Conservation (phyloP, 1,139 yeast genomes). For the Pichia sp. region DNA sequence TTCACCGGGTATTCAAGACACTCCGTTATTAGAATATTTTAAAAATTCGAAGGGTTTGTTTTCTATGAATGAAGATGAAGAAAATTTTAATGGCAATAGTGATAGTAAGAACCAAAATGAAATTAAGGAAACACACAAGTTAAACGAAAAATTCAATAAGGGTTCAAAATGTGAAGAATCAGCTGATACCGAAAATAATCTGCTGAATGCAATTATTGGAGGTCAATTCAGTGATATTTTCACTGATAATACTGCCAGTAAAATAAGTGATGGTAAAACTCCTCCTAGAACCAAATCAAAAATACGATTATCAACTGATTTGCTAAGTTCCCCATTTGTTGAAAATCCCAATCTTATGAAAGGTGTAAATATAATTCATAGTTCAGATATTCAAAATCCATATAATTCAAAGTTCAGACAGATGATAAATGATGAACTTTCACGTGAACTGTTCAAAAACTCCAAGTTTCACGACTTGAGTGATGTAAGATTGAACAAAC, state of each 20-base stretch:
- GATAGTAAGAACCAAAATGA: not conserved
- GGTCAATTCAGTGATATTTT: constrained; percentile 43
- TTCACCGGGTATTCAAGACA: constrained; percentile 7
- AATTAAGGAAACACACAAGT: not conserved
- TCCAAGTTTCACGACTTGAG: constrained; percentile 5
- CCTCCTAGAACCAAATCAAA: not conserved
- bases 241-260: constrained; percentile 40
- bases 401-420: constrained; percentile 28
- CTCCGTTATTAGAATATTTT: constrained; percentile 14
- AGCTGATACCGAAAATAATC: constrained; percentile 3
- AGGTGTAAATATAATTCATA: not conserved
- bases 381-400: constrained; percentile 28
- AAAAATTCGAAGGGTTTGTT: constrained; percentile 9
- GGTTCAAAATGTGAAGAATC: not conserved
- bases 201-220: constrained; percentile 27
- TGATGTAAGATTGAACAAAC: constrained; percentile 12
- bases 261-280: constrained; percentile 9
- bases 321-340: constrained; percentile 43
- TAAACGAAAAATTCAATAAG: not conserved
- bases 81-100: not conserved
- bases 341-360: constrained; percentile 31
- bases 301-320: constrained; percentile 13
- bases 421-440: constrained; percentile 27
- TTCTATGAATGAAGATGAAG: constrained; percentile 5
- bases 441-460: constrained; percentile 25